These are phyloP conservation scores for Condylostoma magnum DNA, from an alignment of 169 alveolate species.

Conservation along the genomic window DNA sequence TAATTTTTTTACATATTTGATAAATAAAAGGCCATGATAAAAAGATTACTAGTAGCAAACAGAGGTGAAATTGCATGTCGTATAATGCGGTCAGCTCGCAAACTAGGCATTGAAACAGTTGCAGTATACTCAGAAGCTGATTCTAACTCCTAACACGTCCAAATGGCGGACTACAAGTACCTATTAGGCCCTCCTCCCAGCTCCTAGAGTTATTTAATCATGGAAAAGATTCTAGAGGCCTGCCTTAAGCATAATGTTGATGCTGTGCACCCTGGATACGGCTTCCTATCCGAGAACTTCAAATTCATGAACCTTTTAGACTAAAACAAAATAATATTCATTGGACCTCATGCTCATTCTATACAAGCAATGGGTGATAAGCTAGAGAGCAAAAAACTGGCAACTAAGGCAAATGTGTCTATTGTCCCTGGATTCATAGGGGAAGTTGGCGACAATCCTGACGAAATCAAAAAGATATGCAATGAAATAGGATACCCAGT, in stretches of 20 bases:
- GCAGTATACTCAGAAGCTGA: constrained; percentile 79
- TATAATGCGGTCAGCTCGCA: constrained; percentile 71
- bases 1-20: not conserved
- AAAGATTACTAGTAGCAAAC: constrained; percentile 80
- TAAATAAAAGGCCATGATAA: constrained; percentile 25
- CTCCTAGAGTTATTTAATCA: not conserved
- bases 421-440: constrained; percentile 86
- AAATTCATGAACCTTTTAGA: constrained; percentile 68
- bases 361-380: constrained; percentile 93
- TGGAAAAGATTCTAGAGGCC: constrained; percentile 14
- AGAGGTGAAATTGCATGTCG: constrained; percentile 89
- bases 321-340: constrained; percentile 79
- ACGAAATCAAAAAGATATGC: constrained; percentile 79
- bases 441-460: constrained; percentile 45
- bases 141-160: constrained; percentile 53
- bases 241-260: constrained; percentile 67
- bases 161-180: constrained; percentile 70
- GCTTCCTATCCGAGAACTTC: constrained; percentile 93
- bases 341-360: constrained; percentile 88
- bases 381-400: constrained; percentile 89
- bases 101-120: constrained; percentile 71
- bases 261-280: constrained; percentile 98
- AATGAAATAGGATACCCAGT: constrained; percentile 92
- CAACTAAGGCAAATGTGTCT: constrained; percentile 90
- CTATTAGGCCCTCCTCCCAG: constrained; percentile 69